Conservation (phyloP, 2,329 filamentous ascomycete genomes). For the Dactylellina leptospora region DNA sequence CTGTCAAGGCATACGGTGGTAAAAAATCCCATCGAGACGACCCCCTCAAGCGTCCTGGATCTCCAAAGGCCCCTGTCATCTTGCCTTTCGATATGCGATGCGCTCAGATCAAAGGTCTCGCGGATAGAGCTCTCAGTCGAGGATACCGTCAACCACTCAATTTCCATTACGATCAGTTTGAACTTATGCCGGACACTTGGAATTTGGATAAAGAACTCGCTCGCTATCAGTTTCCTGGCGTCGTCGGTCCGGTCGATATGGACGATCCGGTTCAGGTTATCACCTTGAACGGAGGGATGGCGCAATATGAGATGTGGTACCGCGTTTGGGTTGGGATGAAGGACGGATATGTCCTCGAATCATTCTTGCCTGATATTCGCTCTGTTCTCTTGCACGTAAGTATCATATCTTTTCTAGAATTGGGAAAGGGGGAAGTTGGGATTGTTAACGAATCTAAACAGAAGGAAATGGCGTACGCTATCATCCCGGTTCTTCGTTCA, state of each 20-base stretch:
- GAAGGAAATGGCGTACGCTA: conserved; percentile 31
- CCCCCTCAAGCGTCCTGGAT: not conserved
- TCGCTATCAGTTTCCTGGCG: conserved; percentile 6
- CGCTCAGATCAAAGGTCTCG: not conserved
- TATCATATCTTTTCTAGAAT: no score
- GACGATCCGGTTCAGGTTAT: conserved; percentile 33
- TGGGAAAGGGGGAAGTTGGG: no score
- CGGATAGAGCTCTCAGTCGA: conserved; percentile 15
- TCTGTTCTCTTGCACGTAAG: conserved; percentile 24
- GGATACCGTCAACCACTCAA: conserved; percentile 44
- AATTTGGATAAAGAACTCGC: not conserved
- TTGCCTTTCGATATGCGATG: not conserved
- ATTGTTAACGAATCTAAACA: not conserved
- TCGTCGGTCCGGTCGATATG: not conserved
- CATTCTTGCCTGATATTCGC: conserved; percentile 22
- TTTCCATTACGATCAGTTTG: conserved; percentile 5
- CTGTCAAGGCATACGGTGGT: no score
- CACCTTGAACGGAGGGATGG: conserved; percentile 25
- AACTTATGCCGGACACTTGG: conserved; percentile 4
- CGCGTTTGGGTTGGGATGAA: conserved; percentile 17
- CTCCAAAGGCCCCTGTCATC: conserved; percentile 2
- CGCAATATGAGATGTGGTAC: conserved; percentile 31
- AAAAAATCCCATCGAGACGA: no score
- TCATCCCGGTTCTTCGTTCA: not conserved
- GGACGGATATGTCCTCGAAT: conserved; percentile 11